Evolutionary conservation across 768 basidiomycete species (phyloP).

Genomic region (Mycena vitilis): DNA sequence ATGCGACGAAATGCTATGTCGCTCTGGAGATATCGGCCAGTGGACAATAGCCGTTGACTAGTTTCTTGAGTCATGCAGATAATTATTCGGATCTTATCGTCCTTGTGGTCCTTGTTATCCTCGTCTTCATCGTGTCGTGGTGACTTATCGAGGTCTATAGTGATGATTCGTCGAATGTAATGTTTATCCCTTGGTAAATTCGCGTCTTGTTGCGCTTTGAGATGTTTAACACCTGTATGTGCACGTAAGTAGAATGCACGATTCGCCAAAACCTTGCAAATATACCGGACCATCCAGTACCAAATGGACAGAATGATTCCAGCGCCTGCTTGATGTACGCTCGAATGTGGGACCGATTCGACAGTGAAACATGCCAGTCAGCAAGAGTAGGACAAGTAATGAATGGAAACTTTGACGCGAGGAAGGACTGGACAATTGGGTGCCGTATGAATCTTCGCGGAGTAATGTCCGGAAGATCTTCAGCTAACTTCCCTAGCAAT

Average conservation of each 20-base stretch:
- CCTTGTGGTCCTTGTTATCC: too few relatives aligned
- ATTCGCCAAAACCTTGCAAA: too few relatives aligned
- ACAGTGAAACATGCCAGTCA: not conserved
- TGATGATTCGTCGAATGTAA: too few relatives aligned
- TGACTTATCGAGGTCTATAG: too few relatives aligned
- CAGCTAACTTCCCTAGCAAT: not conserved
- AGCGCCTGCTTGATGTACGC: conserved; percentile 6
- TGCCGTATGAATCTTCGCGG: not conserved
- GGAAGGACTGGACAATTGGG: not conserved
- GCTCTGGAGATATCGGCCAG: conserved; percentile 14
- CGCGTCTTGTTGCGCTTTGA: not conserved
- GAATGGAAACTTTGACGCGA: not conserved
- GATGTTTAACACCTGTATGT: not conserved
- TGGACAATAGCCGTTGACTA: not conserved
- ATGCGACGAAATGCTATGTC: conserved; percentile 22
- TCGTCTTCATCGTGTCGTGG: too few relatives aligned
- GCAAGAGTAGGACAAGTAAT: not conserved
- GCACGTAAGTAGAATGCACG: too few relatives aligned
- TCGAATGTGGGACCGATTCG: conserved; percentile 2
- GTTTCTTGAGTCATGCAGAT: conserved; percentile 1
- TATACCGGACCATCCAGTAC: conserved; percentile 13
- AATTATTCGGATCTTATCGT: too few relatives aligned
- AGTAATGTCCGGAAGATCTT: not conserved
- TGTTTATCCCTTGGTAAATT: not conserved
- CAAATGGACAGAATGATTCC: conserved; percentile 1